Percentiles rank a stretch among this genome's conserved stretches.
These are phyloP conservation scores for Ustilago shanxiensis DNA, from an alignment of 1,284 basidiomycete genomes.

Conservation along the genomic window DNA sequence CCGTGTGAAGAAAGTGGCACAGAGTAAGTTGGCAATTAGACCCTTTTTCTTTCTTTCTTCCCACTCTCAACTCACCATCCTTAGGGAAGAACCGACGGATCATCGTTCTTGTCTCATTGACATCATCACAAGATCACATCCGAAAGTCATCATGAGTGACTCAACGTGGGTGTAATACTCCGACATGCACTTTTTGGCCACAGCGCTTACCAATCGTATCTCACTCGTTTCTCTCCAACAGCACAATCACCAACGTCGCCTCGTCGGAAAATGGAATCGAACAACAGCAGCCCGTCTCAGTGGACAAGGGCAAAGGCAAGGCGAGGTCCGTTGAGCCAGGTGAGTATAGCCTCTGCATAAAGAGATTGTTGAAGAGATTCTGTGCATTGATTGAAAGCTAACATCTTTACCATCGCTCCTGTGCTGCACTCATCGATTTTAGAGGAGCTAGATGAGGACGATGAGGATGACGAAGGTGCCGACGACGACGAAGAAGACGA, in stretches of 20 bases:
- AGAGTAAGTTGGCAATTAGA: too few relatives aligned
- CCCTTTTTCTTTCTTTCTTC: not conserved
- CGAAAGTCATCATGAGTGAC: not conserved
- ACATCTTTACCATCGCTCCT: not conserved
- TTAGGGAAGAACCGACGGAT: too few relatives aligned
- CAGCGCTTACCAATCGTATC: not conserved
- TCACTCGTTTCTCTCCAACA: not conserved
- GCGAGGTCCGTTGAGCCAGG: constrained; percentile 46
- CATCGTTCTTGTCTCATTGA: too few relatives aligned
- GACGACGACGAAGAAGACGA: constrained; percentile 49
- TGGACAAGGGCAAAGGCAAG: constrained; percentile 56
- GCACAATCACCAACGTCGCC: constrained; percentile 8
- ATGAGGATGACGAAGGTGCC: constrained; percentile 36
- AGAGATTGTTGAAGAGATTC: not conserved
- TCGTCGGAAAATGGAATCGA: constrained; percentile 15
- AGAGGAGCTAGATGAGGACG: constrained; percentile 11
- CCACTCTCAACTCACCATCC: not conserved
- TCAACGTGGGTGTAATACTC: not conserved
- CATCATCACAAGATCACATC: not conserved
- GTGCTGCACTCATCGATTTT: not conserved
- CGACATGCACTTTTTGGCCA: not conserved
- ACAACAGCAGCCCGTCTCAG: constrained; percentile 14
- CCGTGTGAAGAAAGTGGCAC: too few relatives aligned
- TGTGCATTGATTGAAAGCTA: not conserved
- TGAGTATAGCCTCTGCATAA: constrained; percentile 17